These are phyloP conservation scores for Moringa oleifera DNA, from an alignment of 345 rosid species.

Conservation along the genomic window DNA sequence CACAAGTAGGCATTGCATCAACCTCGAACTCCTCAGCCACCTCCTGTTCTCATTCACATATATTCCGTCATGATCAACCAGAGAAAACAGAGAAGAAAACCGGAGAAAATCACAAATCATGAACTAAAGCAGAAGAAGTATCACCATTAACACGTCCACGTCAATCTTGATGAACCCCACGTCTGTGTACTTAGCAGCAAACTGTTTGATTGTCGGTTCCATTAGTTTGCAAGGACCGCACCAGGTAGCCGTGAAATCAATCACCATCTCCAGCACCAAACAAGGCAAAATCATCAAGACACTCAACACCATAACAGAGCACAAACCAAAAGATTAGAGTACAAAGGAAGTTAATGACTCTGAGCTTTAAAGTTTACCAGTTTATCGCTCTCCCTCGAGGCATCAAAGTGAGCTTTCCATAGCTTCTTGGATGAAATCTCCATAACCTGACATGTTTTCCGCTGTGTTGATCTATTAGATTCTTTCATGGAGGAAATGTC, in stretches of 20 bases:
- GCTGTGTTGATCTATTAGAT: not conserved
- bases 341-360: not conserved
- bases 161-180: slow-evolving; percentile 72
- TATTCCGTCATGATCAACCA: too few relatives aligned
- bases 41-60: slow-evolving; percentile 36
- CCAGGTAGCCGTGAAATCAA: slow-evolving; percentile 75
- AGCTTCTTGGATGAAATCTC: slow-evolving; percentile 48
- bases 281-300: too few relatives aligned
- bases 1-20: slow-evolving; percentile 47
- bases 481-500: not conserved
- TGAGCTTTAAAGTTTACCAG: slow-evolving; percentile 33
- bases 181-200: slow-evolving; percentile 47
- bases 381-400: slow-evolving; percentile 48
- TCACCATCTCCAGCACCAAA: slow-evolving; percentile 43
- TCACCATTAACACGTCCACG: slow-evolving; percentile 54
- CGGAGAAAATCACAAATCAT: too few relatives aligned
- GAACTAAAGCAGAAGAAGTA: not conserved
- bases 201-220: slow-evolving; percentile 47
- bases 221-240: slow-evolving; percentile 68
- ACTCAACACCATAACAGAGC: too few relatives aligned
- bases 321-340: not conserved
- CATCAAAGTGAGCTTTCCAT: slow-evolving; percentile 52
- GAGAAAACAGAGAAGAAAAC: not conserved
- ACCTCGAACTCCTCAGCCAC: slow-evolving; percentile 37
- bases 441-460: slow-evolving; percentile 14